Evolutionary conservation across 2,329 filamentous ascomycete species (phyloP), one percentile per base, ranked within the genome.

Genomic region (Akanthomyces muscarius): DNA sequence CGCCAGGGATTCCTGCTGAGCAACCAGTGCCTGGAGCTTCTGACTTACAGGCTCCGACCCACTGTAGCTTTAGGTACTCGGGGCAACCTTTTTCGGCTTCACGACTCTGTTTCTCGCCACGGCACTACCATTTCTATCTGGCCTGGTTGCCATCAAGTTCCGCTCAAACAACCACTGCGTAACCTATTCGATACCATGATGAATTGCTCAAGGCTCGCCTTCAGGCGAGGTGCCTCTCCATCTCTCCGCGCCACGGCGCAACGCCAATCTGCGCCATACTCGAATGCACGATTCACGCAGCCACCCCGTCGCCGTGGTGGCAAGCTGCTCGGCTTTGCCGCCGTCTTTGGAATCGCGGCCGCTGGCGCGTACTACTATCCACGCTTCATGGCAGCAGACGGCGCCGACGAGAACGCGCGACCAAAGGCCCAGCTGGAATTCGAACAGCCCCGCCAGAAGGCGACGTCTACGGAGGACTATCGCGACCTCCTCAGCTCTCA

Each of bases 401-500:
- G 66, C 3, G 53, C 69, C 2, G 33, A 64, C 16, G 50, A 62
- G 13, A 65, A 65, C n/a, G 58, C 44, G 14, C 65, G 68, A 14
- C 62, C 66, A 45, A 75, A 80, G 69, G 83, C 83, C 0, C 81
- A 88, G 60, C 71, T 92, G 47, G 79, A 85, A 63, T 90, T 92
- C 66, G 91, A 96, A 75, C 83, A 87, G 72, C 76, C 85, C 28
- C 81, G 87, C 62, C 80, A 78, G 66, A 80, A 82, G 65, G 79
- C 81, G 28, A 74, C 77, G 1, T 87, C 86, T 7, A 86, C 86
- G 67, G 90, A 93, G 73, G 88, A 92, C 66, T 88, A 88, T 66
- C 78, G 90, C 63, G 89, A 92, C 62, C 76, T 90, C 63, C 86
- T 96, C 68, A 94, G 90, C 71, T 91, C 90, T 13, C 91, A 96